These are phyloP conservation scores for Corchorus capsularis DNA, from an alignment of 345 rosid genomes.

Conservation along the genomic window DNA sequence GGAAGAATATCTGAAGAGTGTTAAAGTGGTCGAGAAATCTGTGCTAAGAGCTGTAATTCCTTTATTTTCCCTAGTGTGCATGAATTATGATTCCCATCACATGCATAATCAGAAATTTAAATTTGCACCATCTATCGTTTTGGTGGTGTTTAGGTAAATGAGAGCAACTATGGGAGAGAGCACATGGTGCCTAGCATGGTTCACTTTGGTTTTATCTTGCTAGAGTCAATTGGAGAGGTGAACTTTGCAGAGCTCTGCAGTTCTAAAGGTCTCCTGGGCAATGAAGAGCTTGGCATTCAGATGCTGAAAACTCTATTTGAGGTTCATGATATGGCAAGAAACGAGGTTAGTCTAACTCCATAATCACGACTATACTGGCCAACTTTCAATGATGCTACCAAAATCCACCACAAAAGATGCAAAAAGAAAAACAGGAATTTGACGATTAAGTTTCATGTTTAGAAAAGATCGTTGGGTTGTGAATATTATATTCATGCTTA, in stretches of 20 bases:
- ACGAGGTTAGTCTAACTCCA: slow-evolving; percentile 53
- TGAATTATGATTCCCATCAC: slow-evolving; percentile 7
- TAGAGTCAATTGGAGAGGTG: slow-evolving; percentile 64
- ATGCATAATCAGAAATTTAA: slow-evolving; percentile 14
- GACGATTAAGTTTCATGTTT: background rate
- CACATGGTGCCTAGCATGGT: slow-evolving; percentile 74
- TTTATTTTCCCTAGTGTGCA: slow-evolving; percentile 15
- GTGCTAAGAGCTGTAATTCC: slow-evolving; percentile 66
- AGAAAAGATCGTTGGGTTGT: background rate
- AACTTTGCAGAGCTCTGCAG: slow-evolving; percentile 32
- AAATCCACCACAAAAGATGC: background rate
- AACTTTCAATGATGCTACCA: background rate
- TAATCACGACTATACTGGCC: background rate
- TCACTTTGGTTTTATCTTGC: slow-evolving; percentile 67
- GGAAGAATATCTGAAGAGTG: slow-evolving; percentile 53
- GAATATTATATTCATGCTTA: background rate
- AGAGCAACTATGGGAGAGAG: slow-evolving; percentile 76
- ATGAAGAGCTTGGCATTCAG: slow-evolving; percentile 70
- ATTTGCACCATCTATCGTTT: slow-evolving; percentile 1
- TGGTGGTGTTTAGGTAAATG: slow-evolving; percentile 55
- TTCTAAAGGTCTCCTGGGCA: slow-evolving; percentile 53
- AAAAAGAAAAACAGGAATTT: background rate
- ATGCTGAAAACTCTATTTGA: slow-evolving; percentile 72
- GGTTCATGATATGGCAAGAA: slow-evolving; percentile 83
- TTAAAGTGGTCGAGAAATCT: slow-evolving; percentile 61